These are phyloP conservation scores for Tricladium varicosporioides DNA, from an alignment of 2,329 filamentous ascomycete species.

Conservation along the genomic window DNA sequence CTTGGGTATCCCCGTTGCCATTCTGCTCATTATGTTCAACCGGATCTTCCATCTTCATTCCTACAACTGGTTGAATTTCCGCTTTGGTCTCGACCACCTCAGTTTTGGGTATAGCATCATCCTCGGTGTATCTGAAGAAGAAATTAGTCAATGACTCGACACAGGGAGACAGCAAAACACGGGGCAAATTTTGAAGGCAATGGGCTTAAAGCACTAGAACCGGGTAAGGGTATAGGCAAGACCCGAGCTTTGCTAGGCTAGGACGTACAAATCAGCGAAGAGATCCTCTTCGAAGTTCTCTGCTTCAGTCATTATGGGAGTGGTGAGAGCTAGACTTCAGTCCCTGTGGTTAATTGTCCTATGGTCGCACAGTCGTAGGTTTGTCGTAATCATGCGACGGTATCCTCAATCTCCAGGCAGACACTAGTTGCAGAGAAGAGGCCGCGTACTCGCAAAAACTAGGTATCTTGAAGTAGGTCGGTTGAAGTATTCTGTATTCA, in stretches of 20 bases:
- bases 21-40: conserved; percentile 34
- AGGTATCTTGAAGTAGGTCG: neutral
- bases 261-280: conserved; percentile 86
- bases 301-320: conserved; percentile 66
- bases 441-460: neutral
- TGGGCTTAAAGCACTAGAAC: neutral
- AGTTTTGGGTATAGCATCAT: conserved; percentile 51
- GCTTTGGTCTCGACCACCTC: conserved; percentile 32
- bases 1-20: conserved; percentile 41
- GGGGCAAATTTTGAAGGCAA: neutral
- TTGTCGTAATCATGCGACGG: neutral
- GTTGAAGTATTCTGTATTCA: too few relatives aligned
- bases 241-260: neutral
- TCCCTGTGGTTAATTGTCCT: neutral
- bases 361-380: neutral
- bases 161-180: too few relatives aligned
- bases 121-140: conserved; percentile 61
- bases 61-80: conserved; percentile 29
- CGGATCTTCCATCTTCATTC: conserved; percentile 26
- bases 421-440: neutral
- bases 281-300: conserved; percentile 91
- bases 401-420: neutral
- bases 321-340: neutral
- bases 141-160: conserved; percentile 9
- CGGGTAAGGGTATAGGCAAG: neutral